Percentiles rank a stretch among this genome's conserved stretches.
These are phyloP conservation scores for Mentha longifolia DNA, from an alignment of 257 asterid genomes.

Conservation along the genomic window DNA sequence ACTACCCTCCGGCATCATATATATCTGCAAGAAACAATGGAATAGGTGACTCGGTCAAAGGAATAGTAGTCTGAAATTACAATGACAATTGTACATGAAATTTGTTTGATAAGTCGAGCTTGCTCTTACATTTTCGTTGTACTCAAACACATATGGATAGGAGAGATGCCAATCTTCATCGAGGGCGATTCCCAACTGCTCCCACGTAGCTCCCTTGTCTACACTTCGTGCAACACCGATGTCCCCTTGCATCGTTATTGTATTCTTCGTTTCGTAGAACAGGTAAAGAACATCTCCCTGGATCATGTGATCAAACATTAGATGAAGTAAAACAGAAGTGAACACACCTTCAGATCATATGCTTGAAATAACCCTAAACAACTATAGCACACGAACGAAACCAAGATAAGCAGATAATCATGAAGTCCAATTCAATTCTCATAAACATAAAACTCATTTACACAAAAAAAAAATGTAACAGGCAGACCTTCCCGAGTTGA, in stretches of 20 bases:
- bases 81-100: neutral
- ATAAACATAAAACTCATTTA: neutral
- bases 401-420: neutral
- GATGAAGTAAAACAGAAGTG: conserved; percentile 23
- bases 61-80: neutral
- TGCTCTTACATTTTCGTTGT: conserved; percentile 79
- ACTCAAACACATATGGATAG: conserved; percentile 84
- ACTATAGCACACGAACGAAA: no score
- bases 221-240: conserved; percentile 85
- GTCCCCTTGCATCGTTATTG: conserved; percentile 95
- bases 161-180: conserved; percentile 99
- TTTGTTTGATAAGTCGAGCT: conserved; percentile 9
- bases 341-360: conserved; percentile 6
- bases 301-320: conserved; percentile 38
- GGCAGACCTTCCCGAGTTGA: neutral
- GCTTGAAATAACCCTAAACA: no score
- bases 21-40: conserved; percentile 54
- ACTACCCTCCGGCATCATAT: conserved; percentile 97
- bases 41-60: conserved; percentile 2
- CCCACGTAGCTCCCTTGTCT: conserved; percentile 93
- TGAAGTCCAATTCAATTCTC: neutral
- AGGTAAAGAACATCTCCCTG: conserved; percentile 80
- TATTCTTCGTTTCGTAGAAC: conserved; percentile 83
- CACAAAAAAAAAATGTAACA: neutral
- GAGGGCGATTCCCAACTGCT: conserved; percentile 84